These are phyloP conservation scores for Sedum album DNA, from an alignment of 164 flowering plant species.

Conservation along the genomic window DNA sequence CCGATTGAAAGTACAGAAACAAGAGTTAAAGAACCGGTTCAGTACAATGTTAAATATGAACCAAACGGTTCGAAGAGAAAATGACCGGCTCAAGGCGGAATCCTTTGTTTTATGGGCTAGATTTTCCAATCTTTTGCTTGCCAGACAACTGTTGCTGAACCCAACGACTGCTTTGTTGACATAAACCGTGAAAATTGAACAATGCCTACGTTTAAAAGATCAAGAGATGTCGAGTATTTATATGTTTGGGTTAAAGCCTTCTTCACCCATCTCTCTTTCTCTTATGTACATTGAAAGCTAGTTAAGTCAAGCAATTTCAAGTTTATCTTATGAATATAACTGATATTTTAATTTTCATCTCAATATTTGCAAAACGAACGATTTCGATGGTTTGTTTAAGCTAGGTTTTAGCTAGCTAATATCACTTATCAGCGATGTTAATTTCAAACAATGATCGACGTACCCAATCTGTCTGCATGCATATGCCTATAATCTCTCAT, in stretches of 20 bases:
- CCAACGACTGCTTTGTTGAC: neutral
- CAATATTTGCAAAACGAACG: no score
- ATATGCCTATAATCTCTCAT: no score
- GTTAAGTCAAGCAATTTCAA: no score
- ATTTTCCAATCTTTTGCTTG: conserved; percentile 22
- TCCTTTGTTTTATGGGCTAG: conserved; percentile 20
- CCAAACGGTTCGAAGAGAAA: conserved; percentile 18
- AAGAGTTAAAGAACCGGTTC: conserved; percentile 28
- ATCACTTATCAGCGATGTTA: no score
- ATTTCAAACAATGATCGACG: no score
- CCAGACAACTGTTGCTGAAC: conserved; percentile 18
- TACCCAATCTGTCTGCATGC: no score
- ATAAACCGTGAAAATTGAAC: neutral
- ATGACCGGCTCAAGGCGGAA: conserved; percentile 25
- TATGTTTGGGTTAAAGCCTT: neutral
- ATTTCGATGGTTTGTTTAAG: neutral
- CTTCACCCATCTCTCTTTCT: neutral
- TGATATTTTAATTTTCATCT: no score
- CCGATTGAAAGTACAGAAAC: conserved; percentile 28
- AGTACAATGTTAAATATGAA: conserved; percentile 7
- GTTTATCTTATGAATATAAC: no score
- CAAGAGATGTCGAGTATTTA: neutral
- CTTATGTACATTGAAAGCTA: no score
- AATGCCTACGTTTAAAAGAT: neutral
- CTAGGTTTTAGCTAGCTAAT: no score